phyloP scores from a whole-genome alignment of 495 filamentous ascomycete genomes.

The Penicillium verhagenii region DNA sequence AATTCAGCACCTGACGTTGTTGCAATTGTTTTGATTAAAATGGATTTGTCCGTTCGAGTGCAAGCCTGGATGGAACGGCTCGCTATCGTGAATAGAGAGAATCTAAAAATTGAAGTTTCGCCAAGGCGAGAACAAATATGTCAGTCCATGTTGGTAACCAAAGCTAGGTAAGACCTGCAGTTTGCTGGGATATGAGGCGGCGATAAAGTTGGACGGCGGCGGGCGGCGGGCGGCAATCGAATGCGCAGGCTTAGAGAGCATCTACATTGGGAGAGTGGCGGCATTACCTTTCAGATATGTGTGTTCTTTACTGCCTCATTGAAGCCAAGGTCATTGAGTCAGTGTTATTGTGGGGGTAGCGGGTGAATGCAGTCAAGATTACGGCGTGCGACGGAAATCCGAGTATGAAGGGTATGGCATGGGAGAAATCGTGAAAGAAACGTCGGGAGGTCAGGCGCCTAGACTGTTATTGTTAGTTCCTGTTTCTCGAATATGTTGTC shows the following conservation, averaged over 20 bases:
- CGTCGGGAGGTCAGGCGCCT: neutral
- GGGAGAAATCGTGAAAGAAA: neutral
- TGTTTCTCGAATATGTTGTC: neutral
- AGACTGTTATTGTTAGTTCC: neutral
- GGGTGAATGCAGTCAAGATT: neutral
- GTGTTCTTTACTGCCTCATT: neutral
- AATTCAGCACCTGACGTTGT: neutral
- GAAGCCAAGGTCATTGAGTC: neutral
- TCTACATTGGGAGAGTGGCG: neutral
- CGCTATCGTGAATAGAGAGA: neutral
- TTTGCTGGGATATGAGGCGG: neutral
- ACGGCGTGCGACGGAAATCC: neutral
- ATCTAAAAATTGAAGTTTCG: constrained; percentile 14
- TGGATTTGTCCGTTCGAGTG: neutral
- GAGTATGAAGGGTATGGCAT: too few relatives aligned
- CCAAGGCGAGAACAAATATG: constrained; percentile 19
- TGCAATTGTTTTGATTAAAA: neutral
- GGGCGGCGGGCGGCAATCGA: too few relatives aligned
- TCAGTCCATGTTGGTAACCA: constrained; percentile 16
- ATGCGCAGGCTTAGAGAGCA: neutral
- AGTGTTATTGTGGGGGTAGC: too few relatives aligned
- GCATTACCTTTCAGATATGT: neutral
- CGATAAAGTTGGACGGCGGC: too few relatives aligned
- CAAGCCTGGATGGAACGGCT: neutral
- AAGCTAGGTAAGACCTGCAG: neutral